These are phyloP conservation scores for Aspergillus candidus DNA, from an alignment of 2,329 filamentous ascomycete genomes.

Conservation along the genomic window DNA sequence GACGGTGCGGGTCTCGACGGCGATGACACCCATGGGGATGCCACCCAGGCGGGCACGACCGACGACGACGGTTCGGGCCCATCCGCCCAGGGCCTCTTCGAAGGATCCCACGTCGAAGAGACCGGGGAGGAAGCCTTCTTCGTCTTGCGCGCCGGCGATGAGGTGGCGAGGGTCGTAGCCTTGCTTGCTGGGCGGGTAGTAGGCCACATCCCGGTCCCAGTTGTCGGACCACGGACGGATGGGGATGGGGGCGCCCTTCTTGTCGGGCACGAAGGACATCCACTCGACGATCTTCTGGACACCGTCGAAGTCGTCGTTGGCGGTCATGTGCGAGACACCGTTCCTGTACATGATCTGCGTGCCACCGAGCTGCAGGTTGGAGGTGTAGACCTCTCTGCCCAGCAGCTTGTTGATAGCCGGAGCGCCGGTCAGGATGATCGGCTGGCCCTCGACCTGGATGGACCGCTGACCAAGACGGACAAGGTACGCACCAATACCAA, in stretches of 20 bases:
- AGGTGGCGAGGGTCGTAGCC: slow-evolving; percentile 90
- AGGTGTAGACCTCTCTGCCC: slow-evolving; percentile 96
- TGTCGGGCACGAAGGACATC: slow-evolving; percentile 95
- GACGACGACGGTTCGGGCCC: slow-evolving; percentile 94
- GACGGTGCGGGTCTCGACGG: slow-evolving; percentile 87
- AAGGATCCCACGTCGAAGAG: slow-evolving; percentile 97
- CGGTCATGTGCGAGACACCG: slow-evolving; percentile 98
- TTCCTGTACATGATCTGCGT: slow-evolving; percentile 99
- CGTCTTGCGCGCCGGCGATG: slow-evolving; percentile 80
- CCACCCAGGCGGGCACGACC: slow-evolving; percentile 93
- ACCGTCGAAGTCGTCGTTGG: slow-evolving; percentile 94
- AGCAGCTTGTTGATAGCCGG: slow-evolving; percentile 97
- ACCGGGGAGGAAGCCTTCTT: slow-evolving; percentile 77
- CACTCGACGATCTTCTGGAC: slow-evolving; percentile 96
- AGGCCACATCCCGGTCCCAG: slow-evolving; percentile 90
- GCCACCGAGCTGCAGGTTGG: slow-evolving; percentile 96
- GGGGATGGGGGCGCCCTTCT: slow-evolving; percentile 88
- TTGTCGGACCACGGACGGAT: slow-evolving; percentile 76
- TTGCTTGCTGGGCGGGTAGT: slow-evolving; percentile 72
- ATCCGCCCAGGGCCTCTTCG: slow-evolving; percentile 91
- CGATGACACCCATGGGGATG: slow-evolving; percentile 97
- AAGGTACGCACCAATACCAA: slow-evolving; percentile 98
- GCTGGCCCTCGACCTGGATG: slow-evolving; percentile 97
- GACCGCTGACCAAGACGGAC: slow-evolving; percentile 97
- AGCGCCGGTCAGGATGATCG: slow-evolving; percentile 96